Evolutionary conservation across 1,284 basidiomycete species (phyloP), one percentile per base, ranked within the genome.

Genomic region (Neonothopanus nambi): DNA sequence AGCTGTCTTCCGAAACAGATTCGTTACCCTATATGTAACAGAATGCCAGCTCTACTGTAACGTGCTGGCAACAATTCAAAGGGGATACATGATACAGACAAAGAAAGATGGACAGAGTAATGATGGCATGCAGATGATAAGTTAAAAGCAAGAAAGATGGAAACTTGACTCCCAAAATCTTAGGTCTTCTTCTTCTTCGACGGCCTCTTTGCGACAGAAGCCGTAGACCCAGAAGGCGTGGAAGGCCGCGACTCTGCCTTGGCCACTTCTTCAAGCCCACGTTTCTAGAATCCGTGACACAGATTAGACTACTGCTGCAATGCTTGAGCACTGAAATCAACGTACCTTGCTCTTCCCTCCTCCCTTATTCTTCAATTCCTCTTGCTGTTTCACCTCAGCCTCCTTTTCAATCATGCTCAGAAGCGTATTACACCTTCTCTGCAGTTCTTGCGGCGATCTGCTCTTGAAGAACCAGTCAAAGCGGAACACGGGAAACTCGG

Each of bases 381-480:
- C 87, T 57, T 79, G 76, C 56, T 77, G 76, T 47, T 71, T 20
- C 20, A 24, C 30, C 69, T 89, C 87, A 0, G 85, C 84, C 69
- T 96, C 95, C 77, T 97, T 97, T 74, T 95, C 88, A 57, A 98
- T 91, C 82, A 98, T 90, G 13, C 87, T 80, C 37, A 98, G 66
- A 37, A 99, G 69, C 6, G 96, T 98, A 61, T 89, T 91, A 63
- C 95, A 98, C 51, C 97, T 76, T 61, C 96, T 77, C 61, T 89
- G 86, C 57, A 99, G 75, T 75, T 99, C 97, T 64, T 93, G 87
- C 9, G 93, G 88, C 21, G 92, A 95, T 49, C 97, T 78, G 59
- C 89, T 93, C 78, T 98, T 98, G 80, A 99, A 93, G 77, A 98
- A 99, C 95, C 95, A 98, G 67, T 98, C 95, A 63, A 98, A 97